Conservation (phyloP, 1,284 basidiomycete genomes). For the Tylopilus orsonianus region DNA sequence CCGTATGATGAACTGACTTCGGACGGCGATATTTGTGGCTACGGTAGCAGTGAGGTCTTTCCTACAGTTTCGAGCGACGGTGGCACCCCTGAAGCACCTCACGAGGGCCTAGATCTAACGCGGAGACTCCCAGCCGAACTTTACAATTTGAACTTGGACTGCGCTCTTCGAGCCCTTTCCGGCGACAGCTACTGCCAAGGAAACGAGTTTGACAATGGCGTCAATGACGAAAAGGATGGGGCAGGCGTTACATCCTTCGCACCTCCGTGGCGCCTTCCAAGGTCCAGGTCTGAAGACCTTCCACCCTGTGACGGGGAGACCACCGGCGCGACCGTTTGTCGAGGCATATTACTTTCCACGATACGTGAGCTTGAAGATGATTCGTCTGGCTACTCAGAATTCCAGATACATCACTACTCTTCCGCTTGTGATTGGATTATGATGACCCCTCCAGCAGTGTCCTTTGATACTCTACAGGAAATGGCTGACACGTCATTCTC, state of each 20-base stretch:
- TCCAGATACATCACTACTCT: too few species aligned
- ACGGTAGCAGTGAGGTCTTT: not conserved
- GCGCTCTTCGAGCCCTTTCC: slow-evolving; percentile 6
- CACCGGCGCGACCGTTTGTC: too few species aligned
- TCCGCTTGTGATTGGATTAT: too few species aligned
- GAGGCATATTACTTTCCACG: too few species aligned
- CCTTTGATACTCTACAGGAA: too few species aligned
- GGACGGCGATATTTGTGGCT: too few species aligned
- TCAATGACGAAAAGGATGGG: not conserved
- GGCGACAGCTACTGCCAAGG: slow-evolving; percentile 10
- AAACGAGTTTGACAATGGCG: not conserved
- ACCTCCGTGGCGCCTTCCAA: not conserved
- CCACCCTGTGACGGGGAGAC: too few species aligned
- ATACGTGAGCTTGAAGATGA: too few species aligned
- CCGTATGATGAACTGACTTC: not conserved
- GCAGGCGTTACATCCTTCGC: too few species aligned
- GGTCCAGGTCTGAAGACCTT: too few species aligned
- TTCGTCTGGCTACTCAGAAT: too few species aligned
- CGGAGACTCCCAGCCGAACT: slow-evolving; percentile 19
- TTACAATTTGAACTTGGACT: slow-evolving; percentile 13
- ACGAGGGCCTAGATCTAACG: slow-evolving; percentile 13
- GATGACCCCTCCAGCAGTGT: too few species aligned
- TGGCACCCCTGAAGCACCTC: not conserved
- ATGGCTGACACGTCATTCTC: not conserved
- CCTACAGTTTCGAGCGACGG: not conserved